Percentiles rank a stretch among this genome's conserved stretches.
Evolutionary conservation across 1,139 yeast species (phyloP).

Genomic region (Lodderomyces beijingensis): DNA sequence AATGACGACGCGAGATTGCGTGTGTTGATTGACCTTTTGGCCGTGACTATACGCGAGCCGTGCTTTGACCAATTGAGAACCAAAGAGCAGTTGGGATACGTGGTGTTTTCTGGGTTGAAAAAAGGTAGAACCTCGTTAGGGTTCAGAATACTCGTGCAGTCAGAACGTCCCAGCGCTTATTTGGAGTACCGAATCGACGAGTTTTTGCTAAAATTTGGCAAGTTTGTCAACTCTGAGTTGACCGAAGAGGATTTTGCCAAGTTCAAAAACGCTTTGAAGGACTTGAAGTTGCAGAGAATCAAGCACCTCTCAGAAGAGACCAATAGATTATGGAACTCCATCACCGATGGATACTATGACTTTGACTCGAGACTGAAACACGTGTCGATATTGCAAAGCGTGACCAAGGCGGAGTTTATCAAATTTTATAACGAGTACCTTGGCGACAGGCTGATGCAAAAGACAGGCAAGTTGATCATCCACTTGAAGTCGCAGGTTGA

Average conservation of each 20-base stretch:
- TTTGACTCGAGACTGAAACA: slow-evolving; percentile 56
- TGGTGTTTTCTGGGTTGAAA: slow-evolving; percentile 76
- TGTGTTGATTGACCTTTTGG: slow-evolving; percentile 59
- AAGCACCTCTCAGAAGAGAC: slow-evolving; percentile 80
- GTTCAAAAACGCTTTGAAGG: slow-evolving; percentile 64
- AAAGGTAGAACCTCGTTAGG: slow-evolving; percentile 73
- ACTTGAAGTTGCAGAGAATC: slow-evolving; percentile 63
- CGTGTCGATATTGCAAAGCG: slow-evolving; percentile 48
- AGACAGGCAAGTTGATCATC: slow-evolving; percentile 50
- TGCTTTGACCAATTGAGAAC: slow-evolving; percentile 87
- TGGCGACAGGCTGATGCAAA: slow-evolving; percentile 12
- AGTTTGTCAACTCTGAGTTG: slow-evolving; percentile 35
- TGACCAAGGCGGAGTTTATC: slow-evolving; percentile 56
- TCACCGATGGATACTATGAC: slow-evolving; percentile 74
- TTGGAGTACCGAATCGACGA: slow-evolving; percentile 73
- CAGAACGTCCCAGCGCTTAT: slow-evolving; percentile 73
- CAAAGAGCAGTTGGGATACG: slow-evolving; percentile 80
- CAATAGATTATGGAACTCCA: slow-evolving; percentile 58
- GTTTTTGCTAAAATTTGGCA: slow-evolving; percentile 46
- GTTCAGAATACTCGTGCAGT: slow-evolving; percentile 75
- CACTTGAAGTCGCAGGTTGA: slow-evolving; percentile 62
- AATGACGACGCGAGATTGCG: slow-evolving; percentile 26
- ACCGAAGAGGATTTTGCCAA: slow-evolving; percentile 60
- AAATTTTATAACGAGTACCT: slow-evolving; percentile 49
- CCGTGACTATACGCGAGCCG: slow-evolving; percentile 78